Evolutionary conservation across 2,329 filamentous ascomycete species (phyloP), one percentile per base, ranked within the genome.

Genomic region (Nigrospora osmanthi): DNA sequence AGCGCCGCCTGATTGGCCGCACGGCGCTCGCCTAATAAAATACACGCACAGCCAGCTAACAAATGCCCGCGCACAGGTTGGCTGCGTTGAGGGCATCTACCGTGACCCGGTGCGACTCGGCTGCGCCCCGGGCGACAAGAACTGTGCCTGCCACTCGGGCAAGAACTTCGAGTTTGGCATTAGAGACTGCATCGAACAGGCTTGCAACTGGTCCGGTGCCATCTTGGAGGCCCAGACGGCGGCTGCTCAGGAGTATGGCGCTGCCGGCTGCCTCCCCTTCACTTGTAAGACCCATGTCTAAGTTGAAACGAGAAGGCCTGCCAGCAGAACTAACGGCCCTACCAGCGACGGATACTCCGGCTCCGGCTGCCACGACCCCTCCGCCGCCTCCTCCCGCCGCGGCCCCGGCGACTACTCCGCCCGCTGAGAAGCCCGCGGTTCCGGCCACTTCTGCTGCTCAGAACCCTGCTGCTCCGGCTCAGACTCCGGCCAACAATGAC

Each of bases 121-220:
- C 28, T 48, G 47, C 38, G 32, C 32, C 28, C 6, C 15, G 10
- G 38, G 40, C 17, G 47, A 48, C 40, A 40, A 37, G 16, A 34
- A 40, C 28, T 48, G 47, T 33, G 44, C 39, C 28, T 48, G 47
- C 34, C 36, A 38, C 6, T 36, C 40, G 5, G 36, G 34, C 13
- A 15, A 36, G 13, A 37, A 45, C 36, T 40, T 48, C 39, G 33
- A 14, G 34, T 45, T 43, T 17, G 47, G 38, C 16, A 40, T 48
- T 23, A 30, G 47, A 11, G 47, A 48, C 19, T 48, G 47, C 43
- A 48, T 48, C 37, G 46, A 36, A 2, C 47, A 48, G 31, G 47
- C 47, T 11, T 48, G 47, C 12, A n/a, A n/a, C 7, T 14, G 42
- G 16, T 39, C 16, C 19, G 40, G 43, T 11, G 40, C 37, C 11